These are phyloP conservation scores for Pyropia haitanensis DNA, from an alignment of 23 red algal genomes.

Conservation along the genomic window DNA sequence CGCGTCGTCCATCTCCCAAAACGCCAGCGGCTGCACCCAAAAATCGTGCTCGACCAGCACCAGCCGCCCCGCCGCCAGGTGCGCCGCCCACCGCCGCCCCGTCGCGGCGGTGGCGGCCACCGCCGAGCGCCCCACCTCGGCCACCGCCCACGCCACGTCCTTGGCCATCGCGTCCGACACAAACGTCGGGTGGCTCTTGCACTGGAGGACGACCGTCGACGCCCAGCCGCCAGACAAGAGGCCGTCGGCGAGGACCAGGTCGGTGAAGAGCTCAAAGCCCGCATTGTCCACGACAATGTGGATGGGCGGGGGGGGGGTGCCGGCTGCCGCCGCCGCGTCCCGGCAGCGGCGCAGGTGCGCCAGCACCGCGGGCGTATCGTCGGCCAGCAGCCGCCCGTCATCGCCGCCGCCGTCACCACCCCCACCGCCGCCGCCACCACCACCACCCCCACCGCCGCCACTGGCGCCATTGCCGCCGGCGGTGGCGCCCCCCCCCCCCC, in stretches of 20 bases:
- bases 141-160: slow-evolving; percentile 53
- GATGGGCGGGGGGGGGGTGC: slow-evolving; percentile 3
- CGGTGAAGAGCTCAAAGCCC: slow-evolving; percentile 95
- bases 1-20: slow-evolving; percentile 83
- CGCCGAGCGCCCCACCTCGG: slow-evolving; percentile 26
- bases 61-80: slow-evolving; percentile 47
- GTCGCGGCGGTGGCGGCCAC: slow-evolving; percentile 1
- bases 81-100: slow-evolving; percentile 37
- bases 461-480: neutral
- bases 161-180: slow-evolving; percentile 91
- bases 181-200: slow-evolving; percentile 91
- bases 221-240: slow-evolving; percentile 39
- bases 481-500: slow-evolving; percentile 1
- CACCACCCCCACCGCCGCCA: slow-evolving; percentile 6
- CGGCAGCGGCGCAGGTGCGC: slow-evolving; percentile 18
- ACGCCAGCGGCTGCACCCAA: slow-evolving; percentile 86
- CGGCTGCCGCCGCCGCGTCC: neutral
- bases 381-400: slow-evolving; percentile 59
- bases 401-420: slow-evolving; percentile 4
- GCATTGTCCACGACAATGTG: slow-evolving; percentile 98
- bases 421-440: neutral
- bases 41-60: slow-evolving; percentile 62
- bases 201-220: slow-evolving; percentile 47
- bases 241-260: slow-evolving; percentile 81
- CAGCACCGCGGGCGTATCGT: slow-evolving; percentile 42